Base-by-base conservation (phyloP, 225 moss, liverwort and hornwort species). In the Antitrichia curtipendula region DNA sequence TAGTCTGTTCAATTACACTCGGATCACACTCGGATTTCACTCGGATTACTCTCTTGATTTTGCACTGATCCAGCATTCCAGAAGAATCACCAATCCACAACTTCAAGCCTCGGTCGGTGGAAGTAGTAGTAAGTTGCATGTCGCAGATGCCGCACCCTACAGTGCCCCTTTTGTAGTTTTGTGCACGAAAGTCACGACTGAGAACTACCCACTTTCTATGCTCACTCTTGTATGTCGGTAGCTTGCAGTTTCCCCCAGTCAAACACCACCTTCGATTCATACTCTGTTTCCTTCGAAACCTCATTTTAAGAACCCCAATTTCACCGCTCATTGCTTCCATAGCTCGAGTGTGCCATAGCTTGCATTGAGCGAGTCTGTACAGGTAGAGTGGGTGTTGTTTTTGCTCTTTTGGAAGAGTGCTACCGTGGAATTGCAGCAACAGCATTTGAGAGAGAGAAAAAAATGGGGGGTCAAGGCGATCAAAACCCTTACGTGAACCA, bases 401-500 rank as follows among this genome's bases (percentile, higher is more conserved):
- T n/a, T n/a, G 2, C 2, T 61, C 43, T 43, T 61, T 61, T 18
- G 82, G 82, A 52, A n/a, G 82, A 36, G 18, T 74, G 6, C 9
- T 41, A 7, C 22, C 7, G 54, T 31, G 40, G 31, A 66, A 10
- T 47, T 16, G 72, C 71, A 60, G 72, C 80, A n/a, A n/a, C n/a
- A 60, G 68, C 50, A 77, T 54, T 12, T 50, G 34, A 21, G 52
- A 75, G 74, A 36, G 20, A 6, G 40, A 7, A 12, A 7, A 36
- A 19, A 23, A 61, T 91, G 91, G 91, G 80, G n/a, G 82, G 75
- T 18, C 58, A 18, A 81, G 70, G 76, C 23, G 59, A 68, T 59
- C 68, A 29, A 32, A 92, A 88, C 81, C 92, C 91, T 50, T 90
- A 89, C n/a, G 88, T 91, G 57, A 89, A 82, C 56, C 69, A 86